Evolutionary conservation across 306 rosid species (phyloP).

Genomic region (Cicer yamashitae): DNA sequence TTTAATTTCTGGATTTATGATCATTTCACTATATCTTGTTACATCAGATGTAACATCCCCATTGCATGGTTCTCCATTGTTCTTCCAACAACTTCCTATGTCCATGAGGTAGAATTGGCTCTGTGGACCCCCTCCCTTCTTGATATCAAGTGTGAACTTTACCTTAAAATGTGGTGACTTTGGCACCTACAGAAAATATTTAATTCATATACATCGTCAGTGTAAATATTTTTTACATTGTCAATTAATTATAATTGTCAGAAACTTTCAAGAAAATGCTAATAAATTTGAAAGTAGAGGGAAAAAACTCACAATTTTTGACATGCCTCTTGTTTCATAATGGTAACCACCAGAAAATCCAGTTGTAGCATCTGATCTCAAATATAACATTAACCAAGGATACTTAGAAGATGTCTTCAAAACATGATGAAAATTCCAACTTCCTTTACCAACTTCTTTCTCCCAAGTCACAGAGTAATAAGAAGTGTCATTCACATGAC

Average conservation of each 20-base stretch:
- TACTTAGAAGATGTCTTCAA: slow-evolving; percentile 68
- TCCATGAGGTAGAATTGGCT: slow-evolving; percentile 71
- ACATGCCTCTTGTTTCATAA: slow-evolving; percentile 76
- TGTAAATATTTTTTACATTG: too few species aligned
- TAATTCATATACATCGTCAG: too few species aligned
- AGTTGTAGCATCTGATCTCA: slow-evolving; percentile 72
- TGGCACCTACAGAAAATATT: slow-evolving; percentile 33
- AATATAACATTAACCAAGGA: slow-evolving; percentile 79
- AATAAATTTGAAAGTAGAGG: neutral
- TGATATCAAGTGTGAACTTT: slow-evolving; percentile 49
- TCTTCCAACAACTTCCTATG: slow-evolving; percentile 82
- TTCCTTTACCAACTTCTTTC: slow-evolving; percentile 59
- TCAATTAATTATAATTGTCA: too few species aligned
- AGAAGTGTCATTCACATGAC: slow-evolving; percentile 42
- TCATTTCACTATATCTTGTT: slow-evolving; percentile 69
- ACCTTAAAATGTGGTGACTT: slow-evolving; percentile 50
- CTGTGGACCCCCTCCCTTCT: slow-evolving; percentile 52
- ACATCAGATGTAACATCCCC: slow-evolving; percentile 69
- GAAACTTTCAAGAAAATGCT: neutral
- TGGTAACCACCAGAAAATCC: slow-evolving; percentile 81
- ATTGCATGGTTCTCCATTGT: slow-evolving; percentile 61
- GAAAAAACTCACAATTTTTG: slow-evolving; percentile 58
- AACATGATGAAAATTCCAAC: slow-evolving; percentile 66
- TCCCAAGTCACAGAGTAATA: slow-evolving; percentile 68
- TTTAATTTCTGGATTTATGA: slow-evolving; percentile 56